Percentiles rank a stretch among this genome's conserved stretches.
Conservation (phyloP, 2,329 filamentous ascomycete genomes). For the Immersiporthe knoxdaviesiana region DNA sequence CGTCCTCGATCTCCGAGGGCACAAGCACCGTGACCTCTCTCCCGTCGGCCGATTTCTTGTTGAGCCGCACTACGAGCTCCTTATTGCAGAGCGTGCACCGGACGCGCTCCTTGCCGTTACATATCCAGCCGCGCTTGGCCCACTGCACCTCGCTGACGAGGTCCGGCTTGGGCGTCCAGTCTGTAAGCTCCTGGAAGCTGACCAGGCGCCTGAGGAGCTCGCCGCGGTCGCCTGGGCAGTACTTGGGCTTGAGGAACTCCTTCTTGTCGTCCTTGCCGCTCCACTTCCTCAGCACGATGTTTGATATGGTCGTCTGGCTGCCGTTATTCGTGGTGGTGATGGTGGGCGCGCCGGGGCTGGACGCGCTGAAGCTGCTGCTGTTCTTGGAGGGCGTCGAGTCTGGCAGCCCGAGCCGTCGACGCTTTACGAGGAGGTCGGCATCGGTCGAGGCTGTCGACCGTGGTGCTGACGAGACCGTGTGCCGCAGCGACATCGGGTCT, state of each 20-base stretch:
- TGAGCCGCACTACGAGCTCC: conserved; percentile 81
- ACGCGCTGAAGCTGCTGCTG: conserved; percentile 16
- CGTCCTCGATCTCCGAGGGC: conserved; percentile 67
- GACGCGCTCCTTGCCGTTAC: conserved; percentile 80
- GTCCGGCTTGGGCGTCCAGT: conserved; percentile 92
- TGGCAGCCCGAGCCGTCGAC: conserved; percentile 53
- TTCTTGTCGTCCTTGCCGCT: conserved; percentile 35
- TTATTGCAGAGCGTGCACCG: conserved; percentile 83
- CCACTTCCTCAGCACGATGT: conserved; percentile 48
- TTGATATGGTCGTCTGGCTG: conserved; percentile 43
- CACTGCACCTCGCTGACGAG: conserved; percentile 87
- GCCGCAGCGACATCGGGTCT: conserved; percentile 32
- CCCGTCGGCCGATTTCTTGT: conserved; percentile 60
- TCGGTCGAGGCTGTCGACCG: conserved; percentile 36
- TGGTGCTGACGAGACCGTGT: conserved; percentile 31
- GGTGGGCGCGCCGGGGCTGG: conserved; percentile 23
- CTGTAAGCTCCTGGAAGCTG: conserved; percentile 87
- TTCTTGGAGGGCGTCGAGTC: conserved; percentile 44
- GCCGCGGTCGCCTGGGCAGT: conserved; percentile 82
- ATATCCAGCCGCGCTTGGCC: conserved; percentile 92
- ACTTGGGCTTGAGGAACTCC: conserved; percentile 60
- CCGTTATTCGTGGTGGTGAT: conserved; percentile 14
- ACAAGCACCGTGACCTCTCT: conserved; percentile 56
- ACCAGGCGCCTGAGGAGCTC: conserved; percentile 80
- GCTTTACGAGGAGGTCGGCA: conserved; percentile 54